Evolutionary conservation across 2,329 filamentous ascomycete genomes (phyloP), one percentile per base, ranked within the genome.

Genomic region (Periconia digitata): DNA sequence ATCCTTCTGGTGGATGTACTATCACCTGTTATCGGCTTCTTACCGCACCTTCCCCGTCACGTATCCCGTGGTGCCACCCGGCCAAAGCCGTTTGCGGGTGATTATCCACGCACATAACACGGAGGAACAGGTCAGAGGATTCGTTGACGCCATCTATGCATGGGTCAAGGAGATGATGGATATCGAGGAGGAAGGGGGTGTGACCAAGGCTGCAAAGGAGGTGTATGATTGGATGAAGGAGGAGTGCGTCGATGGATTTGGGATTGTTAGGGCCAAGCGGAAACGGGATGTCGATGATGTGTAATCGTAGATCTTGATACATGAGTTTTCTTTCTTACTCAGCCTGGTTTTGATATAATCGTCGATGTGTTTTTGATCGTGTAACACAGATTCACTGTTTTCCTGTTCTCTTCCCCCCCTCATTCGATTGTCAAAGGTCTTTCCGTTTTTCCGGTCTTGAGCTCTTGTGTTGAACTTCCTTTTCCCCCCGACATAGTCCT

Each of bases 161-260:
- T 44, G 41, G 41, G 41, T 32, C 8, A 18, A 23, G 7, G 41
- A 44, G 18, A 22, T 44, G 5, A 15, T 44, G 32, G 20, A 6
- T 6, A 44, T 44, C 16, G 41, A 44, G 17, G 41, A 37, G 17
- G 20, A 24, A 7, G 15, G 35, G 13, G 21, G 18, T 6, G 24
- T 35, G 13, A 27, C 40, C 23, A 21, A 59, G 67, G 47, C 61
- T 62, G 46, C 59, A 62, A 34, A 59, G 64, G 45, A 67, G 57
- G 69, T 37, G 52, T 69, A 44, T 70, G 69, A 53, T 70, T 59
- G 58, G 58, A 45, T 44, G 40, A 27, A 34, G 17, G 8, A 27
- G 24, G 40, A 27, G n/a, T 24, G 27, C 10, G 4, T 32, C 5
- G n/a, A 32, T 10, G 27, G 27, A 13, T 32, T n/a, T n/a, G n/a